A percentile compares a stretch with the other conserved stretches of the same genome.
Evolutionary conservation across 305 asterid genomes (phyloP).

Genomic region (Ajuga reptans): DNA sequence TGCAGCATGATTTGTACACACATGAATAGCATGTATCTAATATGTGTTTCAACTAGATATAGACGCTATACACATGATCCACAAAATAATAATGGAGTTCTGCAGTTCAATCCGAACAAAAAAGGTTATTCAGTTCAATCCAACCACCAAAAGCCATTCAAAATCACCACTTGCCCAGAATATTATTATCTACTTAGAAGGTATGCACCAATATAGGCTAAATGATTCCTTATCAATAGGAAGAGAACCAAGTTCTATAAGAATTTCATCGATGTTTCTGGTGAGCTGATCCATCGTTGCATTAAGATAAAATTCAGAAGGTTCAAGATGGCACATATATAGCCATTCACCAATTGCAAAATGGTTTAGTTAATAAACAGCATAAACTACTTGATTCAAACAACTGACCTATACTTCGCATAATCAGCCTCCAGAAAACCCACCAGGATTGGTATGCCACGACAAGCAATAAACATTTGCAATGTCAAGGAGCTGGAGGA

Average conservation of each 20-base stretch:
- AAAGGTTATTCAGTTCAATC: neutral
- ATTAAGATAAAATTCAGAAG: neutral
- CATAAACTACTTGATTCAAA: neutral
- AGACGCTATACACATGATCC: neutral
- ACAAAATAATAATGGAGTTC: neutral
- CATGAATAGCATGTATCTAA: neutral
- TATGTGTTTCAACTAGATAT: neutral
- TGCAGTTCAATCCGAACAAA: neutral
- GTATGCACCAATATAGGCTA: neutral
- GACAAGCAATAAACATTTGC: conserved; percentile 97
- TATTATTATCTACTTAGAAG: neutral
- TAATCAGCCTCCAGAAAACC: conserved; percentile 98
- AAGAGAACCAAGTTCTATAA: neutral
- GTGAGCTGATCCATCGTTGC: neutral
- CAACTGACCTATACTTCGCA: conserved; percentile 77
- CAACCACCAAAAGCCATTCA: neutral
- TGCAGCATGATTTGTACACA: neutral
- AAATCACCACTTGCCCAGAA: neutral
- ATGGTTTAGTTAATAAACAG: conserved; percentile 1
- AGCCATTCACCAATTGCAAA: conserved; percentile 2
- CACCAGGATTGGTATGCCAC: conserved; percentile 92
- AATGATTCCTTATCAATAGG: neutral
- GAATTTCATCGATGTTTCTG: neutral
- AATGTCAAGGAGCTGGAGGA: conserved; percentile 74
- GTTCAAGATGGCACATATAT: neutral